A percentile compares a stretch with the other conserved stretches of the same genome.
Conservation (phyloP, 441 rosid genomes). For the Adansonia gregorii region DNA sequence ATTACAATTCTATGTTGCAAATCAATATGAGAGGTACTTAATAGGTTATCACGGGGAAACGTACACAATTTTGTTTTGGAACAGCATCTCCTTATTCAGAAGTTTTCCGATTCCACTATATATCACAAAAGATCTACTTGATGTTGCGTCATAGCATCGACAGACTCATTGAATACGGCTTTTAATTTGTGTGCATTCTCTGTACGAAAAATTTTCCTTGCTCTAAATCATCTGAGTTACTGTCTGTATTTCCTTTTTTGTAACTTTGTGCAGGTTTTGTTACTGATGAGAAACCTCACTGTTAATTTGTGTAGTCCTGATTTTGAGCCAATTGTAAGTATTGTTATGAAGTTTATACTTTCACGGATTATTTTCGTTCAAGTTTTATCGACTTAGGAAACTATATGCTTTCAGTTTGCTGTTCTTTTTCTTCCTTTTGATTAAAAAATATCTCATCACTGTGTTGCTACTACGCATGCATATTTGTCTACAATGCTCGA, state of each 20-base stretch:
- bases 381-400: slow-evolving; percentile 10
- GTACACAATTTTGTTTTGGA: background rate
- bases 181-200: background rate
- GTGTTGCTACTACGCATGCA: background rate
- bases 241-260: slow-evolving; percentile 18
- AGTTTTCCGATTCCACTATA: background rate
- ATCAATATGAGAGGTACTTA: background rate
- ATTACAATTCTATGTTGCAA: too few species aligned
- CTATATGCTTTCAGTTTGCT: background rate
- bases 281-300: slow-evolving; percentile 69
- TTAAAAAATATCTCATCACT: background rate
- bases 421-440: background rate
- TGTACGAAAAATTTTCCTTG: background rate
- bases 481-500: background rate
- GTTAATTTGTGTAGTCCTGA: slow-evolving; percentile 64
- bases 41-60: background rate
- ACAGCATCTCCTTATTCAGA: background rate
- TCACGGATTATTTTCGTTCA: background rate
- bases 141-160: background rate
- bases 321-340: slow-evolving; percentile 75
- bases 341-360: background rate
- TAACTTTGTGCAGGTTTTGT: slow-evolving; percentile 50
- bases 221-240: background rate
- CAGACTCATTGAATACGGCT: background rate
- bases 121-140: background rate